Conservation (phyloP, 768 basidiomycete genomes). For the Lentinula edodes region DNA sequence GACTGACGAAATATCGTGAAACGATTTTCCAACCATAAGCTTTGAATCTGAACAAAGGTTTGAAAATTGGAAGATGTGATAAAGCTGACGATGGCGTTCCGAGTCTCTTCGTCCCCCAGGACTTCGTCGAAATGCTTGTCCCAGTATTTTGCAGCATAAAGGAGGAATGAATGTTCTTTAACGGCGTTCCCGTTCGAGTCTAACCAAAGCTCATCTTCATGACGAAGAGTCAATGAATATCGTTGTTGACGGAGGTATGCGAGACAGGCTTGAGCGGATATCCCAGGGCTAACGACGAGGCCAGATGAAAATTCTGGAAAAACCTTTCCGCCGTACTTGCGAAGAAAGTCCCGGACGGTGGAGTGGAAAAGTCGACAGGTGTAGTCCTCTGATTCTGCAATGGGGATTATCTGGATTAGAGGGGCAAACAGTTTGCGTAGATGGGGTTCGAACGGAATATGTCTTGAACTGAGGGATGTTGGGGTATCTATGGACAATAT, state of each 20-base stretch:
- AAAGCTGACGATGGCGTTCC: constrained; percentile 14
- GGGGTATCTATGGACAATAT: constrained; percentile 6
- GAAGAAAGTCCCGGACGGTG: constrained; percentile 20
- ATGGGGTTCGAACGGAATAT: constrained; percentile 9
- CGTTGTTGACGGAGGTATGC: too few species aligned
- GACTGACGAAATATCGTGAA: constrained; percentile 16
- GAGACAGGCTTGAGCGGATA: too few species aligned
- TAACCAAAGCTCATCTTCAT: too few species aligned
- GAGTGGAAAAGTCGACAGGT: constrained; percentile 23
- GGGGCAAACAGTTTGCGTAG: constrained; percentile 12
- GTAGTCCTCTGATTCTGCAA: constrained; percentile 8
- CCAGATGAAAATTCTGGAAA: constrained; percentile 11
- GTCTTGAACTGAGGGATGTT: constrained; percentile 7
- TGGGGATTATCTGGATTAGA: constrained; percentile 11
- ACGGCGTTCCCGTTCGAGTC: constrained; percentile 11
- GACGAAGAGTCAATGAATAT: too few species aligned
- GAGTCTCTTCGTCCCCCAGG: not conserved
- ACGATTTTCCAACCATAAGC: constrained; percentile 22
- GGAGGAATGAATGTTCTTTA: constrained; percentile 19
- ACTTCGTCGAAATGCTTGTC: constrained; percentile 23
- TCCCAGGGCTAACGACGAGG: constrained; percentile 12
- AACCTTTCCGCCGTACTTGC: not conserved
- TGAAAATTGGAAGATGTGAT: constrained; percentile 22
- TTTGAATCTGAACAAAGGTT: constrained; percentile 25
- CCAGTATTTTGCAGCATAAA: constrained; percentile 27